A percentile compares a stretch with the other conserved stretches of the same genome.
Evolutionary conservation across 1,284 basidiomycete genomes (phyloP).

Genomic region (Fistulinella cinereoalba): DNA sequence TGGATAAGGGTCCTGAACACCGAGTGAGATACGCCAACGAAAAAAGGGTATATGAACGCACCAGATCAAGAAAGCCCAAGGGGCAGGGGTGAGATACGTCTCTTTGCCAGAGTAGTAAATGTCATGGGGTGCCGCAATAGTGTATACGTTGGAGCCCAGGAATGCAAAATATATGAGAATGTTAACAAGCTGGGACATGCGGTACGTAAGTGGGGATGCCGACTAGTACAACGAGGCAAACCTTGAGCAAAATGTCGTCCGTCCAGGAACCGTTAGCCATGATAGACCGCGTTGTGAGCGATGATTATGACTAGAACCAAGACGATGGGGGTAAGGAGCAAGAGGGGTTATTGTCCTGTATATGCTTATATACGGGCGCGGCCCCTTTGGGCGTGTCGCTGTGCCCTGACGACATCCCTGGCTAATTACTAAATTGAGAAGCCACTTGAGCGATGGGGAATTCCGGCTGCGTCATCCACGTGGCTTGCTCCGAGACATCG

Average conservation of each 20-base stretch:
- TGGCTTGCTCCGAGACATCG: too few relatives aligned
- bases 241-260: constrained; percentile 80
- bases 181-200: constrained; percentile 64
- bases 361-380: constrained; percentile 28
- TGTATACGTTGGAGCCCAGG: constrained; percentile 87
- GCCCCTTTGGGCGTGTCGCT: neutral
- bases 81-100: constrained; percentile 88
- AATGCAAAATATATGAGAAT: constrained; percentile 77
- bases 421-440: constrained; percentile 13
- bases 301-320: constrained; percentile 1
- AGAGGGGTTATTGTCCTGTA: constrained; percentile 14
- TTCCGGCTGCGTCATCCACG: too few relatives aligned
- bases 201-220: neutral
- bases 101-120: constrained; percentile 71
- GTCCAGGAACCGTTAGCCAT: constrained; percentile 65
- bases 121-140: constrained; percentile 68
- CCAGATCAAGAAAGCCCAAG: constrained; percentile 86
- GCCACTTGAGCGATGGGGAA: neutral
- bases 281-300: constrained; percentile 16
- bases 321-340: constrained; percentile 10
- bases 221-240: constrained; percentile 26
- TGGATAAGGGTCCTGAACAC: constrained; percentile 75
- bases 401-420: constrained; percentile 25
- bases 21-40: constrained; percentile 16
- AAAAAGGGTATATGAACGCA: constrained; percentile 29